Evolutionary conservation across 768 basidiomycete genomes (phyloP), one percentile per base, ranked within the genome.

Genomic region (Lyophyllum decastes): DNA sequence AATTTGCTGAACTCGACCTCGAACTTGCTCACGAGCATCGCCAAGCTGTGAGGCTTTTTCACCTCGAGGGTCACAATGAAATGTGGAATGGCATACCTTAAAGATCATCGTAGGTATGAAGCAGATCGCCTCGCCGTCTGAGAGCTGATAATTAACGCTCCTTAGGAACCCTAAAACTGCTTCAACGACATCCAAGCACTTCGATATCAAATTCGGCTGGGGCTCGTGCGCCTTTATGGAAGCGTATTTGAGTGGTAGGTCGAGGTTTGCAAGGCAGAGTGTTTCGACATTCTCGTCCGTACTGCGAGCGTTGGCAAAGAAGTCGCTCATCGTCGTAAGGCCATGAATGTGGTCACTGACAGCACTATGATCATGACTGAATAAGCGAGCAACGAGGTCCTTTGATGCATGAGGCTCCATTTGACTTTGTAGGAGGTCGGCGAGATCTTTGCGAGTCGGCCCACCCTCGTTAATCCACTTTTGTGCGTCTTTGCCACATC

Each of bases 291-390:
- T 77, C 43, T 89, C 84, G 27, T 85, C 83, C 19, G 81, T 83
- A 21, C 77, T 76, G 25, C 82, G 77, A 17, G 84, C 81, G 49
- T 75, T 76, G 49, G 82, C 70, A 72, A 87, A 95, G 67, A 93
- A 89, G 1, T 95, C 92, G 52, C 86, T 82, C 21, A 98, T 78
- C 49, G 76, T 79, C 6, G 82, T 77, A 52, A 98, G 72, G 6
- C 91, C 96, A n/a, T 78, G 77, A 52, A 96, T 81, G 66, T 91
- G 88, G 69, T 98, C 97, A 64, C 94, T 95, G 61, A 98, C 89
- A 6, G 95, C 93, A 62, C 90, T 92, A 70, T 98, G 97, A 65
- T 97, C 97, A 59, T 90, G 92, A 67, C 96, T 98, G 77, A 98
- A 99, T 26, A 99, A 78, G 26, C 84, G 84, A 4, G 83, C 72